phyloP scores from a whole-genome alignment of 78 protist genomes.

The Dictyostelium purpureum region DNA sequence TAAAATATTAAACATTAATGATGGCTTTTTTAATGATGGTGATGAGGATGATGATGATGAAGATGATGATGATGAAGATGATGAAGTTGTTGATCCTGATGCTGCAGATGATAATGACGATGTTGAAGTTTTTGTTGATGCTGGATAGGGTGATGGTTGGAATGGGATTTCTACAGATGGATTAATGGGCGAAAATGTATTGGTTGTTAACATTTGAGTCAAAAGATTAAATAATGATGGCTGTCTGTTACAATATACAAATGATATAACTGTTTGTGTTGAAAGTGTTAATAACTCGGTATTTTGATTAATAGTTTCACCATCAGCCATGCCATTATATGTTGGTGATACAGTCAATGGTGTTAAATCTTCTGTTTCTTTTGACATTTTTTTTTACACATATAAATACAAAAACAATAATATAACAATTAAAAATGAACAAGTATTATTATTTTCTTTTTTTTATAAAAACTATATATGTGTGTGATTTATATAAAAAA shows the following conservation, averaged over 20 bases:
- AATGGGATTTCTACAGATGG: constrained; percentile 23
- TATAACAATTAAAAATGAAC: no score
- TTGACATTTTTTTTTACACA: no score
- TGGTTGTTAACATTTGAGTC: constrained; percentile 68
- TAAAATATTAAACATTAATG: constrained; percentile 51
- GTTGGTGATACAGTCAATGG: not conserved
- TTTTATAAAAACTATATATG: no score
- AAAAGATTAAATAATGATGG: constrained; percentile 43
- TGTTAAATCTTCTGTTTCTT: not conserved
- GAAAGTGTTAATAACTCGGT: constrained; percentile 10
- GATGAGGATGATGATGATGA: not conserved
- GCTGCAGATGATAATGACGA: not conserved
- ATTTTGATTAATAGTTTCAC: not conserved
- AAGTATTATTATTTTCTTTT: not conserved
- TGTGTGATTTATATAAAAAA: no score
- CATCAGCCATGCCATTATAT: not conserved
- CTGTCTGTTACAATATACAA: constrained; percentile 56
- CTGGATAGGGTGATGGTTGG: constrained; percentile 33
- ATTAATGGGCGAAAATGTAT: constrained; percentile 49
- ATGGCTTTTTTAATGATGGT: not conserved
- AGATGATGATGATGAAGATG: not conserved
- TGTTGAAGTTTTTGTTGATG: not conserved
- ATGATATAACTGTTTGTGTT: constrained; percentile 55
- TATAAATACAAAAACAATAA: no score
- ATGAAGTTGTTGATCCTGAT: not conserved